Evolutionary conservation across 257 asterid species (phyloP).

Genomic region (Linderniella brevidens): DNA sequence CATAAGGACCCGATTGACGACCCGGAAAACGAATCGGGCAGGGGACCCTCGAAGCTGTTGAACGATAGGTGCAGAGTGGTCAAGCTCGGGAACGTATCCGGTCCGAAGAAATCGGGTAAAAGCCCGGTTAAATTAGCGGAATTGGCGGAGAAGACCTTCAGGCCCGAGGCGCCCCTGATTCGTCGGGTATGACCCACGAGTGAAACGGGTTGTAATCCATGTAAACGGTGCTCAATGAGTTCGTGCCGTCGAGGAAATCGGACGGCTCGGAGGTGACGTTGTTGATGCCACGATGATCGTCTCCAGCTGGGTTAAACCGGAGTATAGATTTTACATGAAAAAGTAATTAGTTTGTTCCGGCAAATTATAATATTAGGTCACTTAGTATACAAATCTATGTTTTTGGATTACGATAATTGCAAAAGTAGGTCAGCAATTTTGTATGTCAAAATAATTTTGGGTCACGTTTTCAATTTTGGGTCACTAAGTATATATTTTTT

Average conservation of each 20-base stretch:
- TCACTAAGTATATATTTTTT: too few relatives aligned
- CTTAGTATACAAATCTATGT: too few relatives aligned
- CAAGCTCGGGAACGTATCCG: constrained; percentile 28
- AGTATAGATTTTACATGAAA: too few relatives aligned
- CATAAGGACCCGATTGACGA: constrained; percentile 37
- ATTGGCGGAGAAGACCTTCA: constrained; percentile 45
- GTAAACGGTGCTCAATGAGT: constrained; percentile 24
- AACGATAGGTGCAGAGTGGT: constrained; percentile 24
- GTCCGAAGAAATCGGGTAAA: constrained; percentile 40
- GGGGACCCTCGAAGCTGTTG: constrained; percentile 48
- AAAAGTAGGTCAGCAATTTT: too few relatives aligned
- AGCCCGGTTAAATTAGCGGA: constrained; percentile 34
- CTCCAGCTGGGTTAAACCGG: constrained; percentile 37
- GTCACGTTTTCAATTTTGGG: too few relatives aligned
- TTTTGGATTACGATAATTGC: too few relatives aligned
- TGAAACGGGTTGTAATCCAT: constrained; percentile 47
- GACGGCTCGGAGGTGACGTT: constrained; percentile 41
- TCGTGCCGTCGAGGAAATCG: constrained; percentile 72
- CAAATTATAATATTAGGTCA: too few relatives aligned
- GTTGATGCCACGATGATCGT: constrained; percentile 29
- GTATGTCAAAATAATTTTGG: too few relatives aligned
- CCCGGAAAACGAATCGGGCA: constrained; percentile 40
- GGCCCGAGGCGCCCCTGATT: constrained; percentile 23
- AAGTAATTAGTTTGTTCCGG: too few relatives aligned
- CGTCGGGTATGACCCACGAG: constrained; percentile 43